Base-by-base conservation (phyloP, 2,329 filamentous ascomycete species). In the Bipolaris bicolor region DNA sequence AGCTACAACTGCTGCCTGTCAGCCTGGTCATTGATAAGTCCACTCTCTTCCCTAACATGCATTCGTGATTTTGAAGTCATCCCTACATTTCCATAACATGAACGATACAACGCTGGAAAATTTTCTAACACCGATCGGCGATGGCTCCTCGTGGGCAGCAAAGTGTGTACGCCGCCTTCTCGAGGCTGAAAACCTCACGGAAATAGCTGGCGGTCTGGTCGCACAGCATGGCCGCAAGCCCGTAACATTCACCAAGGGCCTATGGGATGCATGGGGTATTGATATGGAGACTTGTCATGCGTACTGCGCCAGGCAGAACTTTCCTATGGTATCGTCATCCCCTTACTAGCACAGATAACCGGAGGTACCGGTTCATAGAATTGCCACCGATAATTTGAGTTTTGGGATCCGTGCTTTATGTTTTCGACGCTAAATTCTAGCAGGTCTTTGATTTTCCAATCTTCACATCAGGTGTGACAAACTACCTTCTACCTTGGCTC, bases 381-480 rank as follows among this genome's bases (percentile, higher is more conserved):
- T 22, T 22, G 4, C 7, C 5, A 11, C n/a, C 31, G 2, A 34
- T 22, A 22, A 47, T 22, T 29, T 34, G 18, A 26, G 16, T 24
- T 34, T 47, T 24, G 2, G 10, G 15, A 22, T 36, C 10, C 10
- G 10, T 9, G 5, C 37, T 51, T 16, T 24, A 24, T 50, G n/a
- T 43, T 33, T 41, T 41, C 24, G 7, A 43, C 2, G 48, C 48
- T 50, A 16, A 47, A 33, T 34, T 20, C 18, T 47, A 22, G 18
- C 31, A 47, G 45, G 45, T 47, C 3, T 47, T 47, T n/a, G 45
- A 47, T 47, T 47, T 47, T 16, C 45, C 45, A 47, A 47, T 47
- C 31, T 47, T 47, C 45, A 22, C 16, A 22, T 47, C 45, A 13
- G 45, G 45, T 24, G 45, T 47, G 31, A 47, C 45, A 47, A 47